Conservation (phyloP, 805 yeast species). For the Ogataea philodendri region DNA sequence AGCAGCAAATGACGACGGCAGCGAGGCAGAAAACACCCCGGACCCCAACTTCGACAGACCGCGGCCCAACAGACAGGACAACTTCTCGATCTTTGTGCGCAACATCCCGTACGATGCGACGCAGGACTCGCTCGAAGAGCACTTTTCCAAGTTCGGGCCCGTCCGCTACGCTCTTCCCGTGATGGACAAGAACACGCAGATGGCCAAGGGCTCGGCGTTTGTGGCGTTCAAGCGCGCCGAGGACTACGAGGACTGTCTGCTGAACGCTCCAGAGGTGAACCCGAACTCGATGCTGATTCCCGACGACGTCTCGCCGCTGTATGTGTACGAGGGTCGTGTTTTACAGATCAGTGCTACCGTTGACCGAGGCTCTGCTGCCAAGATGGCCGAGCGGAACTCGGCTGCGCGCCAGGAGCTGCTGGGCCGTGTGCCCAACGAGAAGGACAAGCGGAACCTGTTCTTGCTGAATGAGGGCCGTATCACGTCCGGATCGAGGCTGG, state of each 20-base stretch:
- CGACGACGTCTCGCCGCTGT: slow-evolving; percentile 86
- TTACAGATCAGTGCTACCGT: slow-evolving; percentile 82
- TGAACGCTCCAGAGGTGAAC: slow-evolving; percentile 70
- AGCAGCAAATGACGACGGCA: too few species aligned
- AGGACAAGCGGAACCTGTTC: slow-evolving; percentile 81
- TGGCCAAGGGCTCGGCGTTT: slow-evolving; percentile 93
- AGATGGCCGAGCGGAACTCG: slow-evolving; percentile 70
- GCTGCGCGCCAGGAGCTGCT: slow-evolving; percentile 67
- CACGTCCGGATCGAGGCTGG: slow-evolving; percentile 74
- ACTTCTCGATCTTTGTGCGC: slow-evolving; percentile 77
- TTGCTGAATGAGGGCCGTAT: slow-evolving; percentile 93
- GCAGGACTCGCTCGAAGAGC: slow-evolving; percentile 69
- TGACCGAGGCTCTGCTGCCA: slow-evolving; percentile 77
- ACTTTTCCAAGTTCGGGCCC: slow-evolving; percentile 79
- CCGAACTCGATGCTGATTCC: slow-evolving; percentile 70
- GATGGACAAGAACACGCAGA: slow-evolving; percentile 76
- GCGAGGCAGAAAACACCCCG: too few species aligned
- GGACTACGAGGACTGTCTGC: slow-evolving; percentile 65
- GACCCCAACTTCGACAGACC: slow-evolving; percentile 23
- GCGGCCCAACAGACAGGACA: slow-evolving; percentile 59
- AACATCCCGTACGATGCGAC: slow-evolving; percentile 95
- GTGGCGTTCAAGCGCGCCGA: slow-evolving; percentile 73
- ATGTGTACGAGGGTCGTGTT: slow-evolving; percentile 91
- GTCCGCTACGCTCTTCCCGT: slow-evolving; percentile 94
- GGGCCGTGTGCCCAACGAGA: slow-evolving; percentile 78